A percentile compares a stretch with the other conserved stretches of the same genome.
These are phyloP conservation scores for Aureobasidium sp. DNA, from an alignment of 2,329 filamentous ascomycete species.

Conservation along the genomic window DNA sequence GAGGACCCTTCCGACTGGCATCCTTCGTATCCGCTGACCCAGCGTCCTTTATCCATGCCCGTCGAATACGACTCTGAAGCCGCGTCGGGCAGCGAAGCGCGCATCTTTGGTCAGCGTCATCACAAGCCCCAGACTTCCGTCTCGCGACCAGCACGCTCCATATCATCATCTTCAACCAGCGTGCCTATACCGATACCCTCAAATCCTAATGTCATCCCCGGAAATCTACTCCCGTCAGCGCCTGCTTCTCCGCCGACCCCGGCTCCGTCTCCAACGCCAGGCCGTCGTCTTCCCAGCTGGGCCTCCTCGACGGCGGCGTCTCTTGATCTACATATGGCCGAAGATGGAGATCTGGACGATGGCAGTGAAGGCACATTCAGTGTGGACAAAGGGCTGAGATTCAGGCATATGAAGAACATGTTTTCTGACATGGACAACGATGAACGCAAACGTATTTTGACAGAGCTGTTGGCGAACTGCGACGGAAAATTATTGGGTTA, in stretches of 20 bases:
- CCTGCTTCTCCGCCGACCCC: conserved; percentile 62
- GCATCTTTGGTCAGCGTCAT: conserved; percentile 9
- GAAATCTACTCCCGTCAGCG: conserved; percentile 57
- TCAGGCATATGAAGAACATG: conserved; percentile 69
- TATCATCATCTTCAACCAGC: conserved; percentile 27
- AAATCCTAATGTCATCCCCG: conserved; percentile 44
- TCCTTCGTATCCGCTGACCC: conserved; percentile 16
- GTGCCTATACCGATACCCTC: conserved; percentile 40
- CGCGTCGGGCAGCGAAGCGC: conserved; percentile 7
- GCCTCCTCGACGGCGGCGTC: conserved; percentile 72
- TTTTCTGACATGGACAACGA: conserved; percentile 71
- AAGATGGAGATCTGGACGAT: conserved; percentile 25
- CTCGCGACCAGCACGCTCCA: conserved; percentile 15
- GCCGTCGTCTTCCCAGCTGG: conserved; percentile 63
- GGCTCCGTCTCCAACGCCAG: conserved; percentile 58
- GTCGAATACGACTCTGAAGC: conserved; percentile 16
- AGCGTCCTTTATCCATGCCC: conserved; percentile 18
- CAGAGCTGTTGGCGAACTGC: conserved; percentile 86
- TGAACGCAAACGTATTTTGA: conserved; percentile 73
- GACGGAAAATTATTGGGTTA: conserved; percentile 94
- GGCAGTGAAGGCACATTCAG: conserved; percentile 22
- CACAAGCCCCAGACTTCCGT: conserved; percentile 7
- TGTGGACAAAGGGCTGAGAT: conserved; percentile 30
- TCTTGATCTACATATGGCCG: conserved; percentile 55
- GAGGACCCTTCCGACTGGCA: conserved; percentile 18